Conservation (phyloP, 345 rosid species). For the Dovyalis caffra region DNA sequence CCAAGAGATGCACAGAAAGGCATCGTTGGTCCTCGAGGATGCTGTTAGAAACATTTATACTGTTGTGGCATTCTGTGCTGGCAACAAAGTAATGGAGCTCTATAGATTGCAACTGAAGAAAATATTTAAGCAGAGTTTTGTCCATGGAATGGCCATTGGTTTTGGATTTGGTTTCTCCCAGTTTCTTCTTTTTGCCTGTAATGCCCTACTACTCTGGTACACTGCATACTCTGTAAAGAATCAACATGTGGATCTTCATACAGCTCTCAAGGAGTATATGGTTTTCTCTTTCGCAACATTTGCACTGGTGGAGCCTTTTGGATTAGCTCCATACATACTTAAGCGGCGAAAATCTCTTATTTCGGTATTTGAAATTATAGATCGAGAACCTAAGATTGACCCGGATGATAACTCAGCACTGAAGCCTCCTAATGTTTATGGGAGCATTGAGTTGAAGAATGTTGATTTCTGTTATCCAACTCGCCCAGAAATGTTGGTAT, state of each 20-base stretch:
- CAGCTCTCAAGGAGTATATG: conserved; percentile 91
- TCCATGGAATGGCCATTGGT: conserved; percentile 93
- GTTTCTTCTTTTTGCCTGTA: conserved; percentile 98
- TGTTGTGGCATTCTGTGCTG: conserved; percentile 99
- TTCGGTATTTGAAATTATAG: conserved; percentile 96
- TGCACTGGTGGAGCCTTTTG: conserved; percentile 99
- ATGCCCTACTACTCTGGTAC: conserved; percentile 97
- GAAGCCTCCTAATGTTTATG: conserved; percentile 93
- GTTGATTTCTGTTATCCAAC: conserved; percentile 96
- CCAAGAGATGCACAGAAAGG: conserved; percentile 99
- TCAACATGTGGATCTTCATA: conserved; percentile 44
- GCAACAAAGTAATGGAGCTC: conserved; percentile 98
- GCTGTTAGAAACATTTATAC: conserved; percentile 98
- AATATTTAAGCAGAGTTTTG: conserved; percentile 81
- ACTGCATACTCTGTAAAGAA: conserved; percentile 65
- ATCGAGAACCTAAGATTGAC: conserved; percentile 87
- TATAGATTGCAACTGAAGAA: conserved; percentile 78
- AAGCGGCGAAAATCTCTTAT: conserved; percentile 85
- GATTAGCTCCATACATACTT: conserved; percentile 96
- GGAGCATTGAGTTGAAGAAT: conserved; percentile 94
- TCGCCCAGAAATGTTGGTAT: conserved; percentile 80
- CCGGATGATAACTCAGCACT: conserved; percentile 90
- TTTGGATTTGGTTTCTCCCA: conserved; percentile 98
- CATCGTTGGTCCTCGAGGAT: conserved; percentile 98
- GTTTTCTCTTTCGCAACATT: conserved; percentile 98